phyloP scores from a whole-genome alignment of 2,329 filamentous ascomycete species.

The Aureobasidium pullulans region DNA sequence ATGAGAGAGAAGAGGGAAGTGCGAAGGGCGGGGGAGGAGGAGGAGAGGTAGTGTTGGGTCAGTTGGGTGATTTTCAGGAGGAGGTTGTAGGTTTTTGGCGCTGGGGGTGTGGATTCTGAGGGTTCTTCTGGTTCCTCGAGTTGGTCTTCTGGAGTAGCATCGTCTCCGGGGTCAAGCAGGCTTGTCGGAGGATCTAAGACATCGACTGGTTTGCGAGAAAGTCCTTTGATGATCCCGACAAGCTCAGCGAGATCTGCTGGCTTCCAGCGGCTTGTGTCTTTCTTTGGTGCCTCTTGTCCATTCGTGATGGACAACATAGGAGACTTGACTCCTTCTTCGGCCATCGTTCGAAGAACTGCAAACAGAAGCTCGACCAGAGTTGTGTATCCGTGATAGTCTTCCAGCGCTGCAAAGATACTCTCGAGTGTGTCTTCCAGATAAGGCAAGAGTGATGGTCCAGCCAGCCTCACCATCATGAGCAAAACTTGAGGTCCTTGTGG shows the following conservation, averaged over 20 bases:
- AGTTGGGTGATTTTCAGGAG: conserved; percentile 74
- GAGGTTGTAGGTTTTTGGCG: conserved; percentile 67
- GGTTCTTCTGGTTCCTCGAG: background rate
- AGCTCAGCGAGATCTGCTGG: conserved; percentile 39
- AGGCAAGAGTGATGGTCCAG: conserved; percentile 72
- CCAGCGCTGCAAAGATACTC: conserved; percentile 86
- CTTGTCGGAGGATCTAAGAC: conserved; percentile 15
- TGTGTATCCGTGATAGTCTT: conserved; percentile 91
- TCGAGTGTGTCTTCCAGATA: conserved; percentile 88
- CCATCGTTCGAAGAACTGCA: conserved; percentile 70
- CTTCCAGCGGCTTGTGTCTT: conserved; percentile 14
- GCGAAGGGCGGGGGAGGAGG: conserved; percentile 70
- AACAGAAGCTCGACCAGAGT: conserved; percentile 80
- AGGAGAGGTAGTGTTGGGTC: conserved; percentile 85
- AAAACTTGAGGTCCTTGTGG: conserved; percentile 86
- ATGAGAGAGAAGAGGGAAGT: conserved; percentile 72
- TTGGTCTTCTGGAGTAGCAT: background rate
- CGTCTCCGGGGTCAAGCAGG: background rate
- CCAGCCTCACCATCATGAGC: conserved; percentile 86
- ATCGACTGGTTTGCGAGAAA: background rate
- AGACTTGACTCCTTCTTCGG: conserved; percentile 66
- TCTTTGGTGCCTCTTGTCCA: conserved; percentile 12
- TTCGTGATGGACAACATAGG: conserved; percentile 41
- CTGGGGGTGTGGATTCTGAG: conserved; percentile 45
- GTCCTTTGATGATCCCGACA: conserved; percentile 16